Evolutionary conservation across 2,329 filamentous ascomycete genomes (phyloP).

Genomic region (Salinomyces thailandicus): DNA sequence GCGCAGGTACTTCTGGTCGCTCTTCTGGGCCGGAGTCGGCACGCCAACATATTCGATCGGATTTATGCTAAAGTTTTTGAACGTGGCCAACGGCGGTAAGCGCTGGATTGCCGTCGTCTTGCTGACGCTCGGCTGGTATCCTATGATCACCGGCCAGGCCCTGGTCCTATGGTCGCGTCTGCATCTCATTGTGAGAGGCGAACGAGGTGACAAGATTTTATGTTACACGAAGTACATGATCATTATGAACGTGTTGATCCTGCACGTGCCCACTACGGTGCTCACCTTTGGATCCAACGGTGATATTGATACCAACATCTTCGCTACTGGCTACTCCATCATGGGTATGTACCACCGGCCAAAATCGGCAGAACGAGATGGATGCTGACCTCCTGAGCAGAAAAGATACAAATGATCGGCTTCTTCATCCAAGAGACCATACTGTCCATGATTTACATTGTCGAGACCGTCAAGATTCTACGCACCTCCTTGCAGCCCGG

Average conservation of each 20-base stretch:
- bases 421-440: slow-evolving; percentile 30
- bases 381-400: slow-evolving; percentile 17
- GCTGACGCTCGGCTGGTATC: slow-evolving; percentile 44
- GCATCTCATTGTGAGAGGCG: slow-evolving; percentile 41
- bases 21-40: slow-evolving; percentile 33
- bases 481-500: slow-evolving; percentile 8
- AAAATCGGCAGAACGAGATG: too few relatives aligned
- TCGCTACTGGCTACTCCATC: slow-evolving; percentile 18
- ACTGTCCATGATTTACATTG: slow-evolving; percentile 18
- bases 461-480: slow-evolving; percentile 9
- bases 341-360: slow-evolving; percentile 1
- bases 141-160: slow-evolving; percentile 51
- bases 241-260: slow-evolving; percentile 41
- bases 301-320: slow-evolving; percentile 14
- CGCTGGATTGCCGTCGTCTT: slow-evolving; percentile 16
- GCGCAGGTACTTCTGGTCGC: slow-evolving; percentile 40
- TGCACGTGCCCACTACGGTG: slow-evolving; percentile 46
- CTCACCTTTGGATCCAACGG: slow-evolving; percentile 44
- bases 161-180: slow-evolving; percentile 53
- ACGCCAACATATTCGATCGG: slow-evolving; percentile 31
- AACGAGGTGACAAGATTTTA: slow-evolving; percentile 38
- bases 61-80: slow-evolving; percentile 33
- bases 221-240: slow-evolving; percentile 48
- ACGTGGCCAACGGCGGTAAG: slow-evolving; percentile 24
- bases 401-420: slow-evolving; percentile 33